Conservation (phyloP, 352 stramenopile species). For the Phytophthora meadii region DNA sequence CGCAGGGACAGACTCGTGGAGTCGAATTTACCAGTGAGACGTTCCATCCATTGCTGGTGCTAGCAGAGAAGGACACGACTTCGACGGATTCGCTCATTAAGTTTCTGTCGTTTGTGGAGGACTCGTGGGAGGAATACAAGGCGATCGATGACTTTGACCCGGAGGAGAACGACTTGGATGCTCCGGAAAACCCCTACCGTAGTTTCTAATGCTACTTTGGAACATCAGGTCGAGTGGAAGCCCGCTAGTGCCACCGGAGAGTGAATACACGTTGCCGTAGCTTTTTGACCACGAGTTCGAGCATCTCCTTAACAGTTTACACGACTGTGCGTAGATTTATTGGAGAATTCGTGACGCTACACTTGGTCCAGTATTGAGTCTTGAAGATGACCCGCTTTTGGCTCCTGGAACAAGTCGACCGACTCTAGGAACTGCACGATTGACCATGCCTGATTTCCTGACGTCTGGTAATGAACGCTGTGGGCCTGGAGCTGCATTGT, state of each 20-base stretch:
- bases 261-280: conserved; percentile 6
- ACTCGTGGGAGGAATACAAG: conserved; percentile 74
- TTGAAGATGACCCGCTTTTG: conserved; percentile 33
- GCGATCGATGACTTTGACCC: conserved; percentile 43
- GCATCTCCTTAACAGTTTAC: conserved; percentile 2
- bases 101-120: conserved; percentile 70
- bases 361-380: conserved; percentile 14
- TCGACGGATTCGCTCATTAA: conserved; percentile 61
- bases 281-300: not conserved
- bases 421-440: conserved; percentile 56
- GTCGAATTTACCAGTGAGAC: conserved; percentile 66
- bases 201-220: conserved; percentile 27
- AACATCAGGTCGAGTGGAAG: conserved; percentile 7
- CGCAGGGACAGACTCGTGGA: conserved; percentile 46
- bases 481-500: conserved; percentile 21
- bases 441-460: conserved; percentile 28
- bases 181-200: conserved; percentile 33
- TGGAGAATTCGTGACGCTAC: conserved; percentile 29
- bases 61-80: conserved; percentile 53
- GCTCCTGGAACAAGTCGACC: conserved; percentile 63
- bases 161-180: conserved; percentile 28
- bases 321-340: conserved; percentile 16
- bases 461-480: conserved; percentile 30
- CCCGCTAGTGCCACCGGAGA: not conserved
- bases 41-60: conserved; percentile 60